Evolutionary conservation across 2,329 filamentous ascomycete species (phyloP), one percentile per base, ranked within the genome.

Genomic region (Aureobasidium sp.): DNA sequence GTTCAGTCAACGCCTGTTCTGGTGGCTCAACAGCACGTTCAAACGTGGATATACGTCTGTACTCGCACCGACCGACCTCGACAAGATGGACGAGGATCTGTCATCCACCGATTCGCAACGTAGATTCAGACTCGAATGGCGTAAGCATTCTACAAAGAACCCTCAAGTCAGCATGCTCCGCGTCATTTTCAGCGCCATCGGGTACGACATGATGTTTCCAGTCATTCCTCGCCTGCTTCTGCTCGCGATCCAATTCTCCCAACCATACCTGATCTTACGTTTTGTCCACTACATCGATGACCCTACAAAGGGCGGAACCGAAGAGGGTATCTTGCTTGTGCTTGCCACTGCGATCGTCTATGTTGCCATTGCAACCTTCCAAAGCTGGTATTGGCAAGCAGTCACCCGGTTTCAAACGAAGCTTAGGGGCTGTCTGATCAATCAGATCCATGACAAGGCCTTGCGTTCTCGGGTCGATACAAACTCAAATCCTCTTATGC

Each of bases 1-100:
- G 7, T 72, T 73, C 57, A 69, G 68, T 6, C 66, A 73, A n/a
- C 65, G 70, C 10, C 60, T 72, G 1, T 75, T 73, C 62, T 68
- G 67, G 47, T 75, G 71, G 69, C 62, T 76, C 37, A 73, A 73
- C 61, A 58, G 63, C 17, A 65, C 76, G 2, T 73, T 75, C 60
- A 62, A 54, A 7, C 51, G 62, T 47, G 64, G 61, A 13, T 69
- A 69, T 51, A 61, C 59, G 7, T 68, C 67, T 35, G 64, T 69
- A 27, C 58, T 70, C 11, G 66, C 65, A 21, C 68, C 68, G 2
- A 42, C 57, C 5, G 68, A 69, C 49, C 62, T 69, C 6, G 63
- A 65, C 45, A 63, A 63, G 25, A 65, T 69, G 33, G 67, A 69
- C 58, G 60, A 64, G n/a, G 67, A 69, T 49, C 63, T 70, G 31